Evolutionary conservation across 2,329 filamentous ascomycete species (phyloP), one percentile per base, ranked within the genome.

Genomic region (Colletotrichum cuscutae): DNA sequence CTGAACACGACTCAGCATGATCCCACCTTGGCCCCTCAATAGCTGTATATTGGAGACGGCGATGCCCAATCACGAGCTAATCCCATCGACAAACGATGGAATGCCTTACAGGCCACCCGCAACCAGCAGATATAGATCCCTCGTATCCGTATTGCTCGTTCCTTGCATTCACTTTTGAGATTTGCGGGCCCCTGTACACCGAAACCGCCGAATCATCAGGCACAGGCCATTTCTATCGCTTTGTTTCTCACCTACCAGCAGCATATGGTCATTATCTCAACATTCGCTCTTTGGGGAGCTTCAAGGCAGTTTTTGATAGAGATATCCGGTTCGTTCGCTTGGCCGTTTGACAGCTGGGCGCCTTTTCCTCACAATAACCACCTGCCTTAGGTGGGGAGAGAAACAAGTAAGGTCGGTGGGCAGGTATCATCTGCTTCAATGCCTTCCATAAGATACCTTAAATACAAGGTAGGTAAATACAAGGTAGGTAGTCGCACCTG

Each of bases 21-120:
- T 72, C 59, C 65, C 69, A 72, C 65, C 26, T 26, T 53, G 8
- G 59, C 65, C 69, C 69, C 69, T 69, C 53, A 64, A 64, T 59
- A 42, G n/a, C 42, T 28, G 19, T 72, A 60, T 64, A 46, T 60
- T 65, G 66, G 59, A 60, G 53, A 56, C 60, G 2, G 26, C 5
- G 4, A 46, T n/a, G 24, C 26, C 65, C 60, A 72, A 56, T 59
- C 59, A 70, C 26, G 32, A 32, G 42, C 46, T 19, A 32, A 32
- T 6, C 30, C 4, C 30, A 9, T 56, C 12, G 52, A 69, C 24
- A 63, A 42, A 30, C 26, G 19, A 35, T 26, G 15, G n/a, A 28
- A 63, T 46, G 37, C 35, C 37, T 19, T 53, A 37, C n/a, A 62
- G 28, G 37, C 57, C 19, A 28, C 11, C 61, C 32, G 22, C 26